Base-by-base conservation (phyloP, 2,329 filamentous ascomycete genomes). In the Harringtonia lauricola region DNA sequence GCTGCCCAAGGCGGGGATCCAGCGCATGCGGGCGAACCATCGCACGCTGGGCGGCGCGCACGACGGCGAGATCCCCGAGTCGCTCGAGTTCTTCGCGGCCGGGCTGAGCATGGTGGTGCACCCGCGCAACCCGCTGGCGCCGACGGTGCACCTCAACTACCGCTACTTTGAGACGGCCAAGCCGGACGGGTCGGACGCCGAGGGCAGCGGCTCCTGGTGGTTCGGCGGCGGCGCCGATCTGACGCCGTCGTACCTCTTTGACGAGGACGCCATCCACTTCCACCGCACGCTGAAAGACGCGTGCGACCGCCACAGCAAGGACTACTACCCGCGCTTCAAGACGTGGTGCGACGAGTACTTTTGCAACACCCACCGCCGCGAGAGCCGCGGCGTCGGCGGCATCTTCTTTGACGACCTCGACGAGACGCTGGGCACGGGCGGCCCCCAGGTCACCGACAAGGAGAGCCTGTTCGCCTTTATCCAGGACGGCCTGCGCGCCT, bases 361-460 rank as follows among this genome's bases (percentile, higher is more conserved):
- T 66, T 82, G 75, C 68, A 85, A 95, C 64, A 90, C 89, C 61
- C 92, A 98, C 67, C 80, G 92, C 38, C 76, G 77, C 47, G 92
- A 98, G 67, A 72, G 79, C 38, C 83, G 92, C 39, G 92, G 92
- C 45, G 68, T 98, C 29, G 92, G 92, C 42, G 92, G 92, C 43
- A 96, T 98, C 63, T 98, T 98, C 76, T 98, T 98, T 58, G 92
- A 98, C 63, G 92, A 98, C 60, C 72, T 98, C 14, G 92, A 98
- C 60, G 84, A 85, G 55, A 75, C 77, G 1, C 84, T 90, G 55
- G 86, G 30, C 88, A 12, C 6, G 17, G 22, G 19, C 26, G 17
- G 15, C 37, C 42, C 37, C 35, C 36, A 30, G 22, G 29, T 28
- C 2, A 30, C 39, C 48, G 86, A 92, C 56, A 81, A 86, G 54